Evolutionary conservation across 2,329 filamentous ascomycete genomes (phyloP).

Genomic region (Talaromyces piceae): DNA sequence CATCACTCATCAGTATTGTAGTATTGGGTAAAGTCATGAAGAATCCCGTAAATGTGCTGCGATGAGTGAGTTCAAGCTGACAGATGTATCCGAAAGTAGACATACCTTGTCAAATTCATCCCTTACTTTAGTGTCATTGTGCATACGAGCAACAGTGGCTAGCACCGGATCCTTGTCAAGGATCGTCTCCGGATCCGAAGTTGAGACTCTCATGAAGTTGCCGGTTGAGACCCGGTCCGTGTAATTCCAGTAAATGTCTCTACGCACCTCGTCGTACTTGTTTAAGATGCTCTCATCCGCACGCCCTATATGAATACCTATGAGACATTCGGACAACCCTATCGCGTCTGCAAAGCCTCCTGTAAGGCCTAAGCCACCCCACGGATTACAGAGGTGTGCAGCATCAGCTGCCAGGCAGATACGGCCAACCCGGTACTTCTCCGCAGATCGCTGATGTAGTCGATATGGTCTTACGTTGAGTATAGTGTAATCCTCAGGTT

Average conservation of each 20-base stretch:
- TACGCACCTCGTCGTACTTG: conserved; percentile 33
- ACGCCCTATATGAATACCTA: conserved; percentile 32
- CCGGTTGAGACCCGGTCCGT: conserved; percentile 30
- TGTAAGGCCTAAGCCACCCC: conserved; percentile 56
- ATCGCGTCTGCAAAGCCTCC: conserved; percentile 59
- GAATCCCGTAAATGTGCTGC: too few species aligned
- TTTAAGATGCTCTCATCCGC: conserved; percentile 35
- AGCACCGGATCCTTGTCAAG: too few species aligned
- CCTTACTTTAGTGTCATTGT: too few species aligned
- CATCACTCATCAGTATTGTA: too few species aligned
- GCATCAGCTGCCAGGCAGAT: conserved; percentile 54
- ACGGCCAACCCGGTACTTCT: conserved; percentile 49
- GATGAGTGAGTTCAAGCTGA: too few species aligned
- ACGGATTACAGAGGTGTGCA: conserved; percentile 48
- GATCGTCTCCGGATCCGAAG: too few species aligned
- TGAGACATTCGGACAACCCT: conserved; percentile 53
- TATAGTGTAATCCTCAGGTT: conserved; percentile 50
- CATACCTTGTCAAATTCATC: too few species aligned
- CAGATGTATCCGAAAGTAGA: too few species aligned
- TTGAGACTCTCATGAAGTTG: neutral
- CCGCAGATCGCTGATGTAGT: conserved; percentile 54
- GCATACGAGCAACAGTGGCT: too few species aligned
- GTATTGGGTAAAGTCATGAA: too few species aligned
- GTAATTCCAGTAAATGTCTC: conserved; percentile 31
- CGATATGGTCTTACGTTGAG: conserved; percentile 53